These are phyloP conservation scores for Cucurbita argyrosperma DNA, from an alignment of 306 rosid genomes.

Conservation along the genomic window DNA sequence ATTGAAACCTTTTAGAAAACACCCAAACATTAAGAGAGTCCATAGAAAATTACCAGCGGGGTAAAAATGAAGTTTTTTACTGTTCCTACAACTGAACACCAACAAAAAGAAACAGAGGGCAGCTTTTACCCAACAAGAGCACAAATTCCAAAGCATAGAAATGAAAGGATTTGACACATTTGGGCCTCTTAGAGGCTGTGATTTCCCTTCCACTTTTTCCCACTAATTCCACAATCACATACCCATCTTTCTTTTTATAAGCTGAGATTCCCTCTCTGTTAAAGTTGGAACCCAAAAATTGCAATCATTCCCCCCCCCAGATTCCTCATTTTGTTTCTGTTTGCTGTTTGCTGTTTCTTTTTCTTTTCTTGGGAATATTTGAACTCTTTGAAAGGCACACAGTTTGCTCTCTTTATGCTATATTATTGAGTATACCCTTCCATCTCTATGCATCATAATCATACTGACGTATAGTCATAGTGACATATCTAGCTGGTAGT, in stretches of 20 bases:
- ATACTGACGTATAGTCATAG: no score
- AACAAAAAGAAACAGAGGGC: neutral
- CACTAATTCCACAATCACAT: neutral
- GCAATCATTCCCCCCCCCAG: neutral
- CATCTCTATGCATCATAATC: neutral
- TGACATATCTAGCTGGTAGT: no score
- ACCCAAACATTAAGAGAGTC: no score
- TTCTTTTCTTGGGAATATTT: neutral
- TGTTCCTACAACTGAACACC: neutral
- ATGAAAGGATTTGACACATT: neutral
- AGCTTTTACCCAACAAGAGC: neutral
- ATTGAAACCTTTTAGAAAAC: no score
- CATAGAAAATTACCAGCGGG: no score
- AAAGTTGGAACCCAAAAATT: neutral
- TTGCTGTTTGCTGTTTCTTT: neutral
- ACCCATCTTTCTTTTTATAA: no score
- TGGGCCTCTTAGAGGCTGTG: neutral
- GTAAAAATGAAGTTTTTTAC: neutral
- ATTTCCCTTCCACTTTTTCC: neutral
- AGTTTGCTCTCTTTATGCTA: neutral
- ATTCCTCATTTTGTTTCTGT: neutral
- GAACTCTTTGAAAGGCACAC: neutral
- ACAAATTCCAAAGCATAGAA: neutral
- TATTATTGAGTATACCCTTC: neutral
- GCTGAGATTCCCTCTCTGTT: no score